These are phyloP conservation scores for Xylariaceae sp. DNA, from an alignment of 2,329 filamentous ascomycete species.

Conservation along the genomic window DNA sequence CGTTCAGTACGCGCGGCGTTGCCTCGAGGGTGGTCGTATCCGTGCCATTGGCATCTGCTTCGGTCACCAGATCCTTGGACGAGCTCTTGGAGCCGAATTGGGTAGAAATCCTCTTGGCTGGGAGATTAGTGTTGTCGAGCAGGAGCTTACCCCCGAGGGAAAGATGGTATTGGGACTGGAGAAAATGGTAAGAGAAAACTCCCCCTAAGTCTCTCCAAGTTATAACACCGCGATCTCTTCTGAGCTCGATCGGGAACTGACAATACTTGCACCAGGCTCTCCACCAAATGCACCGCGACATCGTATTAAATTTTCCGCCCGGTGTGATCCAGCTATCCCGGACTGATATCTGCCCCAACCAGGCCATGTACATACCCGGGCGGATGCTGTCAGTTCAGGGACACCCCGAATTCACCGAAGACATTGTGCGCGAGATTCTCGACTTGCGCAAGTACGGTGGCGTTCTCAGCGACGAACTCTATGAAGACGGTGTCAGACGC, in stretches of 20 bases:
- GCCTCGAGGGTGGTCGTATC: conserved; percentile 58
- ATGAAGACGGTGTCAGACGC: conserved; percentile 61
- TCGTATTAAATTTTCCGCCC: conserved; percentile 59
- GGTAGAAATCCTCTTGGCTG: conserved; percentile 64
- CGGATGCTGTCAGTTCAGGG: conserved; percentile 74
- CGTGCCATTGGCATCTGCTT: conserved; percentile 79
- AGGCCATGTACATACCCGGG: conserved; percentile 68
- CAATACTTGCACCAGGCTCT: conserved; percentile 47
- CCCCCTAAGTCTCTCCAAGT: neutral
- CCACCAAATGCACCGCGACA: conserved; percentile 84
- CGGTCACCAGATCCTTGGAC: conserved; percentile 77
- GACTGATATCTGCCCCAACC: conserved; percentile 64
- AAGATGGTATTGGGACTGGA: conserved; percentile 66
- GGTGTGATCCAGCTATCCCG: conserved; percentile 59
- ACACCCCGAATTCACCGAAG: conserved; percentile 74
- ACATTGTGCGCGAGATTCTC: conserved; percentile 66
- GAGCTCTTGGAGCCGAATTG: conserved; percentile 65
- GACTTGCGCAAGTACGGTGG: conserved; percentile 58
- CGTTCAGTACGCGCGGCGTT: conserved; percentile 58
- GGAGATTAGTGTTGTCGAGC: conserved; percentile 71
- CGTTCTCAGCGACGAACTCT: conserved; percentile 65
- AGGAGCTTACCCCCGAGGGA: conserved; percentile 64
- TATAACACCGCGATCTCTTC: neutral
- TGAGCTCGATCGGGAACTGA: conserved; percentile 3
- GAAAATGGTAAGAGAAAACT: conserved; percentile 41